Evolutionary conservation across 257 asterid genomes (phyloP), one percentile per base, ranked within the genome.

Genomic region (Osmanthus fragrans): DNA sequence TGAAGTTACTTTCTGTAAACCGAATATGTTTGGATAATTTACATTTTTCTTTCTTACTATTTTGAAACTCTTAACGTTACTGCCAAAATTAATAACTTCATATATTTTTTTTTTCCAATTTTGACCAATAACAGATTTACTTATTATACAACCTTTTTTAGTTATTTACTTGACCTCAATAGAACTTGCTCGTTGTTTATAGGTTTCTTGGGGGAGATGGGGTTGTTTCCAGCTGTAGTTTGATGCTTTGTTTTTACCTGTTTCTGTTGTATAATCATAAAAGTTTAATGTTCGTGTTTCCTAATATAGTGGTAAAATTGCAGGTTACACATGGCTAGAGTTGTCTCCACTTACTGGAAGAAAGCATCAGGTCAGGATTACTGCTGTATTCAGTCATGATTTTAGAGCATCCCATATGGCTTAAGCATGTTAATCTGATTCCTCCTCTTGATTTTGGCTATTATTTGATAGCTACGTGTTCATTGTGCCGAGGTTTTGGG

Each of bases 401-500:
- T 74, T 66, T 51, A 21, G 19, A 56, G 29, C 47, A 9, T 27
- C 72, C 77, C 74, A 40, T 23, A 58, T 18, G 5, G 9, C 15
- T 25, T 30, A 33, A 21, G 71, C 69, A 34, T 60, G 21, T 69
- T 39, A 47, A 47, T 58, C 45, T 76, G 34, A 69, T 39, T 40
- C 27, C 54, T 70, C n/a, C 47, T 51, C 68, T 73, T 71, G 34
- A 36, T 30, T 27, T 63, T 42, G 73, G 45, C 80, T 67, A 32
- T 29, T 47, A 29, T 54, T 64, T 15, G 81, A 85, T 73, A 93
- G 98, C 93, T 95, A 39, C 96, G 98, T 2, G 99, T 93, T 79
- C 98, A 95, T 81, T 91, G 99, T 74, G 98, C 99, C 2, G 96
- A 95, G 82, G 97, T 90, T 58, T 78, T 95, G 94, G 96, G 99